Evolutionary conservation across 192 early-diverging fungal genomes (phyloP), one percentile per base, ranked within the genome.

Genomic region (Phlyctochytrium bullatum): DNA sequence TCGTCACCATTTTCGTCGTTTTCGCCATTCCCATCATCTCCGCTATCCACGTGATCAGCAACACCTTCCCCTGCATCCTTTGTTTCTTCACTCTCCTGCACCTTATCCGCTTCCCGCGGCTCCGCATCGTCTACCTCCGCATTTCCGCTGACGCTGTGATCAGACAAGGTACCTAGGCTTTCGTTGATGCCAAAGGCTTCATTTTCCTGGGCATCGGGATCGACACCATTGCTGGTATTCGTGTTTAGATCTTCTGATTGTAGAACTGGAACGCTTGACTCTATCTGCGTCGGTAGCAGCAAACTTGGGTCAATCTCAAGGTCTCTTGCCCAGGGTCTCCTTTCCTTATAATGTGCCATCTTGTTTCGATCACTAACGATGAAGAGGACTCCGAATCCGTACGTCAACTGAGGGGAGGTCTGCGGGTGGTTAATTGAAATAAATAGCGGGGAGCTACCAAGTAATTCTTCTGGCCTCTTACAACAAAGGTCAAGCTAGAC

Each of bases 371-470:
- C 94, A 63, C 97, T 96, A 50, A 98, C 73, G 40, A 86, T 81
- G 79, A 99, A 99, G 47, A 95, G 29, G 50, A 96, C 80, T n/a
- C 92, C 97, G 76, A 96, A 92, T n/a, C 97, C 97, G 70, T 96
- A 97, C 0, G 95, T 88, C 2, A 99, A 76, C 77, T 96, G 95
- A 20, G 90, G 86, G 3, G 96, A 92, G 3, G 97, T 96, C 68
- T 98, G 78, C 73, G 88, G 17, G 51, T 3, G 23, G 24, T 36
- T 25, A 66, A 20, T n/a, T n/a, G n/a, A n/a, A n/a, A n/a, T n/a
- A n/a, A n/a, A n/a, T n/a, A n/a, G n/a, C n/a, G n/a, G n/a, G n/a
- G n/a, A 32, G 50, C 35, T 47, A 69, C 76, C 73, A 80, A 47
- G 62, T 57, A 71, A 72, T 92, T 91, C 77, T 98, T 99, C 77